Percentiles rank a stretch among this genome's conserved stretches.
phyloP scores from a whole-genome alignment of 2,329 filamentous ascomycete species.

The Daldinia sp. region DNA sequence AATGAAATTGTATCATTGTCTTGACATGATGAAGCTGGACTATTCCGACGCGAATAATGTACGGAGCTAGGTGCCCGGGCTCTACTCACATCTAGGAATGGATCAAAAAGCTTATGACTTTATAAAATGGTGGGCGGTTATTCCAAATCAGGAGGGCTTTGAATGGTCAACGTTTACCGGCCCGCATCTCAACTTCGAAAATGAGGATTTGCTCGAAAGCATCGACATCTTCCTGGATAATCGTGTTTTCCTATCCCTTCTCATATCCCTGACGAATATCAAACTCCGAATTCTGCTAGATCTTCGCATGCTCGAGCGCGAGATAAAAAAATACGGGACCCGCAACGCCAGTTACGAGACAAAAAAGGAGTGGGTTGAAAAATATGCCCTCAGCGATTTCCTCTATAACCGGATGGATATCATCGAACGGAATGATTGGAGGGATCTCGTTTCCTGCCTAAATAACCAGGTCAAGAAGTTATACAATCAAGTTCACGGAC shows the following conservation, averaged over 20 bases:
- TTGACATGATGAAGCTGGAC: background rate
- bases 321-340: conserved; percentile 16
- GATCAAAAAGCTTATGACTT: conserved; percentile 40
- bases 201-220: conserved; percentile 70
- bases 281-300: conserved; percentile 36
- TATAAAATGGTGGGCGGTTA: conserved; percentile 34
- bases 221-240: background rate
- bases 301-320: conserved; percentile 18
- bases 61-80: conserved; percentile 34
- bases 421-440: conserved; percentile 28
- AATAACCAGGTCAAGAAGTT: conserved; percentile 23
- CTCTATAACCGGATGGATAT: conserved; percentile 35
- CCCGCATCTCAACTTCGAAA: conserved; percentile 66
- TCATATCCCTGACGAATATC: conserved; percentile 29
- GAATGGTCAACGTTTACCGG: conserved; percentile 51
- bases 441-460: conserved; percentile 5
- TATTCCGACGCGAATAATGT: background rate
- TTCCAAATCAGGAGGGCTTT: conserved; percentile 43
- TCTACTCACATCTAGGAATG: background rate
- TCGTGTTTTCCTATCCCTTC: conserved; percentile 9
- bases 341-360: conserved; percentile 22
- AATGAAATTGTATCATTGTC: background rate
- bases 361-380: conserved; percentile 37
- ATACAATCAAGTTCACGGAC: conserved; percentile 2
- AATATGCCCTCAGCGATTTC: conserved; percentile 30